Conservation (phyloP, 768 basidiomycete genomes). For the Filobasidium wieringae region DNA sequence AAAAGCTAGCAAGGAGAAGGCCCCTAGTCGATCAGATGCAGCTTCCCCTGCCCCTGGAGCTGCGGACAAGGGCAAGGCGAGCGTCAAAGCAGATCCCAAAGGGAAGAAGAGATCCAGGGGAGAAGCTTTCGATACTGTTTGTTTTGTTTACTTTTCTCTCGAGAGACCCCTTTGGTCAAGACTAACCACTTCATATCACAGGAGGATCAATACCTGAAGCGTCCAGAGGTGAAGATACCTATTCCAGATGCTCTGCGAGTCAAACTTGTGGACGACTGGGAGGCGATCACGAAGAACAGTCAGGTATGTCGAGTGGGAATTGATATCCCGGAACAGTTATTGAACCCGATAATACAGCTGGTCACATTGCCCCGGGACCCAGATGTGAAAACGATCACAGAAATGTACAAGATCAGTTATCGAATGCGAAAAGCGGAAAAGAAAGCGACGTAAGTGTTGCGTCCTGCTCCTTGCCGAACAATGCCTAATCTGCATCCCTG, state of each 20-base stretch:
- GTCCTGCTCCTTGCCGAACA: not conserved
- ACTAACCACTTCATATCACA: slow-evolving; percentile 10
- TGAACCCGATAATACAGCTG: slow-evolving; percentile 46
- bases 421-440: slow-evolving; percentile 22
- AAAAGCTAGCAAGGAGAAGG: slow-evolving; percentile 12
- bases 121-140: slow-evolving; percentile 28
- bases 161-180: not conserved
- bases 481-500: not conserved
- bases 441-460: slow-evolving; percentile 27
- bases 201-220: slow-evolving; percentile 64
- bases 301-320: slow-evolving; percentile 48
- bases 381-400: slow-evolving; percentile 61
- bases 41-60: slow-evolving; percentile 1
- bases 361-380: slow-evolving; percentile 71
- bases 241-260: slow-evolving; percentile 85
- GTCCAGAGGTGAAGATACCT: slow-evolving; percentile 78
- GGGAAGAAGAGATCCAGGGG: slow-evolving; percentile 53
- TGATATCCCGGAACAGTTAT: not conserved
- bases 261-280: slow-evolving; percentile 93
- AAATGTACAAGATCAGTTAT: slow-evolving; percentile 62
- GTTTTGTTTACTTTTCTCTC: slow-evolving; percentile 11
- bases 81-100: slow-evolving; percentile 17
- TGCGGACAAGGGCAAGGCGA: slow-evolving; percentile 23
- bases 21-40: slow-evolving; percentile 14
- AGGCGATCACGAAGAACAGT: slow-evolving; percentile 85